Percentiles rank a stretch among this genome's conserved stretches.
phyloP scores from a whole-genome alignment of 1,139 yeast species.

The Arxiozyma slooffiae region DNA sequence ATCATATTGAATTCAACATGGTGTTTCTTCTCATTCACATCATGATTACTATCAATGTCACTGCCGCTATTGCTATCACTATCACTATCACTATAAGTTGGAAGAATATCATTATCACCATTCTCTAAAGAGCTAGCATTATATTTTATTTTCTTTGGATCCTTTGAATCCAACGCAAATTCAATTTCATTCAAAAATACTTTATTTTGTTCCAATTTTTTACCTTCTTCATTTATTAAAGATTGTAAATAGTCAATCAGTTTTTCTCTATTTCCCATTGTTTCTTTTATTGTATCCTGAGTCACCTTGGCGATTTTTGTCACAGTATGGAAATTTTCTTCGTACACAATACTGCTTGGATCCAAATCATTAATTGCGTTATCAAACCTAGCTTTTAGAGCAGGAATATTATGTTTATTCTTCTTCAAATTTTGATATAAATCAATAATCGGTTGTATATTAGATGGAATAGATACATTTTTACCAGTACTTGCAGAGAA shows the following conservation, averaged over 20 bases:
- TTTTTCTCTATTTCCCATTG: constrained; percentile 16
- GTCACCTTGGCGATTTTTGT: constrained; percentile 22
- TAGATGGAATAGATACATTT: constrained; percentile 11
- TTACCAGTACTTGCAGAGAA: not conserved
- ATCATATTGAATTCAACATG: not conserved
- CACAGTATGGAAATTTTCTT: constrained; percentile 24
- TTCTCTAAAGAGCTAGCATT: constrained; percentile 16
- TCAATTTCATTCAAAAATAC: constrained; percentile 23
- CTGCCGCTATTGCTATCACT: constrained; percentile 9
- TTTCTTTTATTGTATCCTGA: constrained; percentile 17
- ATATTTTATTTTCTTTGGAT: constrained; percentile 14
- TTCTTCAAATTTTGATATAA: constrained; percentile 15
- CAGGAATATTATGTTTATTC: constrained; percentile 14
- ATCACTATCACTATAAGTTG: constrained; percentile 11
- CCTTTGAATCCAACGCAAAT: constrained; percentile 21
- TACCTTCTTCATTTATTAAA: constrained; percentile 18
- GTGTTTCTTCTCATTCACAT: not conserved
- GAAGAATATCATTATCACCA: constrained; percentile 18
- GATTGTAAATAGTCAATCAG: constrained; percentile 14
- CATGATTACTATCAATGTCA: constrained; percentile 5
- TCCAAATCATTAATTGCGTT: constrained; percentile 24
- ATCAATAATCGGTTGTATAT: constrained; percentile 13
- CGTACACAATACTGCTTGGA: constrained; percentile 23
- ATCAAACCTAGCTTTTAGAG: constrained; percentile 25
- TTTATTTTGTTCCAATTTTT: constrained; percentile 17